These are phyloP conservation scores for Russula sp. DNA, from an alignment of 768 basidiomycete genomes.

Conservation along the genomic window DNA sequence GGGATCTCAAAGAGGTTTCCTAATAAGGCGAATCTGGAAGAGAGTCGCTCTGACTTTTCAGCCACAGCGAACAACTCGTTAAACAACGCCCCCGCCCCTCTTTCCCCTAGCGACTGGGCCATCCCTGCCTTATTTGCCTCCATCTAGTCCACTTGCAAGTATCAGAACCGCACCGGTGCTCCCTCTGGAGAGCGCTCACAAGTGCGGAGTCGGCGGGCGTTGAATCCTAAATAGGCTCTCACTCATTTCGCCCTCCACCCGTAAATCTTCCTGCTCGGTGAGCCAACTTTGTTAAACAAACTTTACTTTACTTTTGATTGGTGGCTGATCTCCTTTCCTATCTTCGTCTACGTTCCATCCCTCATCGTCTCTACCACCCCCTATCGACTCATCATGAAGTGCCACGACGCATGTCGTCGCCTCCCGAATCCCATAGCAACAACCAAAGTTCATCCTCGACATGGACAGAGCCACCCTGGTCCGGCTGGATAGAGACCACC, in stretches of 20 bases:
- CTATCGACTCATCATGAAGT: constrained; percentile 18
- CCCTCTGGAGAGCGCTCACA: constrained; percentile 8
- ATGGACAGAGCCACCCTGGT: constrained; percentile 91
- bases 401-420: constrained; percentile 26
- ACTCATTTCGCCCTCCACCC: constrained; percentile 32
- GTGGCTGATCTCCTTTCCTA: constrained; percentile 29
- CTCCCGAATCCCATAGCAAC: constrained; percentile 28
- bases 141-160: background rate
- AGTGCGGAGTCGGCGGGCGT: constrained; percentile 32
- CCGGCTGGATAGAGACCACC: constrained; percentile 93
- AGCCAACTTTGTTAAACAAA: constrained; percentile 32
- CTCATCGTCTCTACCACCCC: background rate
- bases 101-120: background rate
- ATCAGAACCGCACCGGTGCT: constrained; percentile 9
- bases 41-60: constrained; percentile 22
- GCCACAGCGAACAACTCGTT: constrained; percentile 27
- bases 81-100: constrained; percentile 14
- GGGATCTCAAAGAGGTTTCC: constrained; percentile 19
- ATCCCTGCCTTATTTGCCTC: constrained; percentile 20
- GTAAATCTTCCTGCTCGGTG: constrained; percentile 34
- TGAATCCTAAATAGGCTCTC: constrained; percentile 33
- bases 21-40: constrained; percentile 20
- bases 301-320: constrained; percentile 32
- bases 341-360: constrained; percentile 15
- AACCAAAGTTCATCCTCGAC: constrained; percentile 38